Evolutionary conservation across 352 stramenopile genomes (phyloP), one percentile per base, ranked within the genome.

Genomic region (Pythium utonaiense): DNA sequence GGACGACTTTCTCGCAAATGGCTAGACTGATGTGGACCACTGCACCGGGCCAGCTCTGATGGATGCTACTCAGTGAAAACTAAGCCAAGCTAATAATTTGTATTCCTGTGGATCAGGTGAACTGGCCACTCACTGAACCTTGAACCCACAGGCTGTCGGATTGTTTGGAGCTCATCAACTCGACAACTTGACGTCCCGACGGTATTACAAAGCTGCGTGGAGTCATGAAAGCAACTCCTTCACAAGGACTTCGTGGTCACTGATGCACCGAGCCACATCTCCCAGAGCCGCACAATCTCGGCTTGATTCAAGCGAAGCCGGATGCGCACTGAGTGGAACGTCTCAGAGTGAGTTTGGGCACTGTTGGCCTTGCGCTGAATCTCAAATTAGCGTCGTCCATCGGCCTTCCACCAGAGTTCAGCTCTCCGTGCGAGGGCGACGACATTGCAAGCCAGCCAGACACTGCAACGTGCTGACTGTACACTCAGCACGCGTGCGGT

Each of bases 51-150:
- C 9, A 10, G 5, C 28, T 5, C 28, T 5, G 5, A 33, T 33
- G 28, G 28, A 33, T 33, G 9, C 28, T 33, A 5, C 5, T 33
- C 28, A 9, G n/a, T 47, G 38, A 25, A 2, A n/a, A 10, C 8
- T 4, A 45, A 24, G 22, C 40, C 22, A 47, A 27, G 19, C 40
- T 27, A 47, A 8, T 47, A 47, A 27, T 25, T 25, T 10, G 16
- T 47, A 27, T 16, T 10, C 19, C 40, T 47, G 14, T 25, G 5
- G 40, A 47, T 21, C 28, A 33, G 28, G 7, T 14, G 40, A 47
- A 47, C 40, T 47, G 40, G 40, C 40, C 40, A 47, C 40, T 47
- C n/a, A 47, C 40, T 47, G 40, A 47, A 47, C 40, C 17, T 47
- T 47, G 17, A 19, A 47, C 40, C 21, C 40, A 27, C 40, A 16